Percentiles rank a stretch among this genome's conserved stretches.
phyloP scores from a whole-genome alignment of 2,329 filamentous ascomycete genomes.

The Dryadomyces quercivorus region DNA sequence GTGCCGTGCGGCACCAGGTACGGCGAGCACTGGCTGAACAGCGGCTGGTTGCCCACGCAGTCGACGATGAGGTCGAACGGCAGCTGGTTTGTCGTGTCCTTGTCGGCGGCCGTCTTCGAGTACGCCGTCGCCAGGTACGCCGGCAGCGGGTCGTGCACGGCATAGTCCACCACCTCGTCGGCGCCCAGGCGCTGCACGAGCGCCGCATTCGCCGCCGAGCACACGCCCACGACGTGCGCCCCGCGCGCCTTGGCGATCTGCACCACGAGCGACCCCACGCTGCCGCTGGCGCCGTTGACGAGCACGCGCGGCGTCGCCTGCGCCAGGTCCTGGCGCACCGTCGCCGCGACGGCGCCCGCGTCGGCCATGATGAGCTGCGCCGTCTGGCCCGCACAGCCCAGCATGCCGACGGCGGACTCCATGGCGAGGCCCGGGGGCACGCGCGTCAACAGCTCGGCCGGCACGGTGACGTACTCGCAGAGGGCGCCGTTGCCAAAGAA shows the following conservation, averaged over 20 bases:
- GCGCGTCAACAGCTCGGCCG: conserved; percentile 16
- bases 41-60: conserved; percentile 32
- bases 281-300: conserved; percentile 38
- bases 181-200: conserved; percentile 34
- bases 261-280: conserved; percentile 32
- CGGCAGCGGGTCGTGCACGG: conserved; percentile 22
- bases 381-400: conserved; percentile 24
- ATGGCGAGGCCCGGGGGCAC: conserved; percentile 15
- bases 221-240: conserved; percentile 33
- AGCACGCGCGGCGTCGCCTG: conserved; percentile 26
- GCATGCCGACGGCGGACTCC: conserved; percentile 18
- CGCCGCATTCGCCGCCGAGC: conserved; percentile 31
- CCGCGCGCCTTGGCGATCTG: conserved; percentile 30
- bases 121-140: conserved; percentile 21
- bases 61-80: conserved; percentile 35
- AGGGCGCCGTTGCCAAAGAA: conserved; percentile 20
- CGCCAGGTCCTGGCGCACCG: conserved; percentile 4
- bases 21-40: conserved; percentile 26
- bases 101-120: conserved; percentile 2
- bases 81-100: neutral
- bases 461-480: conserved; percentile 22
- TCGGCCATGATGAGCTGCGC: conserved; percentile 17
- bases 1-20: conserved; percentile 25
- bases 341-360: conserved; percentile 8
- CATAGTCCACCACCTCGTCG: conserved; percentile 33